A percentile compares a stretch with the other conserved stretches of the same genome.
phyloP scores from a whole-genome alignment of 495 filamentous ascomycete species.

The Lasiosphaeria hispida region DNA sequence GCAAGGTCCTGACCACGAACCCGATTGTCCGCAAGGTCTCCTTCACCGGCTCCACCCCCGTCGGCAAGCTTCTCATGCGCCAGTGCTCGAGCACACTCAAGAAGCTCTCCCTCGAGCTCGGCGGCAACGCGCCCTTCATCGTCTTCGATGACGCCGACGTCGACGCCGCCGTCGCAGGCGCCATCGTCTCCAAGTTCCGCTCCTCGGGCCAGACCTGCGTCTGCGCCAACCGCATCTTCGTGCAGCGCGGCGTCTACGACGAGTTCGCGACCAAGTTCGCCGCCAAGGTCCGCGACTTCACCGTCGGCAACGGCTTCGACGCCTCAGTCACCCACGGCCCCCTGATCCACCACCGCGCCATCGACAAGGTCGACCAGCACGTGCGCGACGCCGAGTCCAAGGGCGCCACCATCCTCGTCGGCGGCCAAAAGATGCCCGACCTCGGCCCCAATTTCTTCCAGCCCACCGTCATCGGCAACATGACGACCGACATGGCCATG shows the following conservation, averaged over 20 bases:
- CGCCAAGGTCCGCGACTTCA: constrained; percentile 72
- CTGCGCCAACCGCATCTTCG: constrained; percentile 82
- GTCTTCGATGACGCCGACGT: constrained; percentile 90
- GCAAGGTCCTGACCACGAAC: constrained; percentile 67
- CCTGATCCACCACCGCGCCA: constrained; percentile 72
- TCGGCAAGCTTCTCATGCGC: constrained; percentile 87
- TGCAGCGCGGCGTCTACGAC: constrained; percentile 77
- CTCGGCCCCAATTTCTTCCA: constrained; percentile 75
- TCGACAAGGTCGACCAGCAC: constrained; percentile 73
- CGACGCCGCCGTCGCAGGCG: constrained; percentile 71
- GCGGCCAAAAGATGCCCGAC: constrained; percentile 63
- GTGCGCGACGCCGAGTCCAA: constrained; percentile 73
- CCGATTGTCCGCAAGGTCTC: constrained; percentile 77
- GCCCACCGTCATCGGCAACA: constrained; percentile 76
- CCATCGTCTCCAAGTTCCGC: constrained; percentile 78
- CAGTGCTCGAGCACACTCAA: constrained; percentile 79
- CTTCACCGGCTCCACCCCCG: constrained; percentile 82
- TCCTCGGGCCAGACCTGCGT: constrained; percentile 89
- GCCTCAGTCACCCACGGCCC: constrained; percentile 75
- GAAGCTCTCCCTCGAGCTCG: constrained; percentile 82
- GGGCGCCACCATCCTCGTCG: constrained; percentile 67
- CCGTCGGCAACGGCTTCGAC: constrained; percentile 73
- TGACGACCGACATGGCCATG: constrained; percentile 76
- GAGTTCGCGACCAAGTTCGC: constrained; percentile 68
- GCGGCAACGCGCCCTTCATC: constrained; percentile 90